Evolutionary conservation across 2,329 filamentous ascomycete genomes (phyloP).

Genomic region (Zymoseptoria brevis): DNA sequence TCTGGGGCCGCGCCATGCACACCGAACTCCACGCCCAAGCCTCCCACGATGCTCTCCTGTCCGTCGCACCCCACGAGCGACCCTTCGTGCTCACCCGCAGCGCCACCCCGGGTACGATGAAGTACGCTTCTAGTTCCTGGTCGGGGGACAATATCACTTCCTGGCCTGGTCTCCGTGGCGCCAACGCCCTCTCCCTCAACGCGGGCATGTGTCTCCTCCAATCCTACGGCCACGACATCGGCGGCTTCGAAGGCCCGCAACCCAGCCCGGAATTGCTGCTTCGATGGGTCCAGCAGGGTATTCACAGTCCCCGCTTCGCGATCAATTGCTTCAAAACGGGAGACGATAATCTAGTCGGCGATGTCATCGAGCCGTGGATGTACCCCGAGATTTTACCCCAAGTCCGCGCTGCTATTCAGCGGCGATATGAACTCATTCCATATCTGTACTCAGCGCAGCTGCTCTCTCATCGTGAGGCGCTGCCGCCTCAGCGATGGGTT

Average conservation of each 20-base stretch:
- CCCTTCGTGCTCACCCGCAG: constrained; percentile 64
- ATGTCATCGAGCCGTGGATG: constrained; percentile 74
- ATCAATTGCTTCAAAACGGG: constrained; percentile 75
- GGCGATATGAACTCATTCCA: constrained; percentile 63
- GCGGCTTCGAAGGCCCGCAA: constrained; percentile 67
- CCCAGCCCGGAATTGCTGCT: constrained; percentile 62
- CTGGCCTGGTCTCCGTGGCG: constrained; percentile 65
- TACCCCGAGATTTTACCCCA: constrained; percentile 58
- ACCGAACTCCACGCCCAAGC: constrained; percentile 65
- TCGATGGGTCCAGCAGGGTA: constrained; percentile 65
- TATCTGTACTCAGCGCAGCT: constrained; percentile 62
- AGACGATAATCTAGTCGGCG: constrained; percentile 57
- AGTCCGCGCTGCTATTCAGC: constrained; percentile 57
- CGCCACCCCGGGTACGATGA: constrained; percentile 61
- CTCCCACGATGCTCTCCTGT: constrained; percentile 59
- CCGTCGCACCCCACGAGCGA: constrained; percentile 50
- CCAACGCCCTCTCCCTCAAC: constrained; percentile 60
- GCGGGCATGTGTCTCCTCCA: constrained; percentile 62
- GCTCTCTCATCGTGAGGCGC: constrained; percentile 52
- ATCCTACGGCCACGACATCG: constrained; percentile 61
- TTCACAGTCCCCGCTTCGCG: constrained; percentile 62
- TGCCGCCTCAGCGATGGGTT: constrained; percentile 62
- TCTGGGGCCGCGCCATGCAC: constrained; percentile 63
- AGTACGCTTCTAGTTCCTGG: constrained; percentile 65
- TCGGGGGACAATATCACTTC: constrained; percentile 67